Evolutionary conservation across 1,139 yeast genomes (phyloP).

Genomic region (Hanseniaspora gamundiae): DNA sequence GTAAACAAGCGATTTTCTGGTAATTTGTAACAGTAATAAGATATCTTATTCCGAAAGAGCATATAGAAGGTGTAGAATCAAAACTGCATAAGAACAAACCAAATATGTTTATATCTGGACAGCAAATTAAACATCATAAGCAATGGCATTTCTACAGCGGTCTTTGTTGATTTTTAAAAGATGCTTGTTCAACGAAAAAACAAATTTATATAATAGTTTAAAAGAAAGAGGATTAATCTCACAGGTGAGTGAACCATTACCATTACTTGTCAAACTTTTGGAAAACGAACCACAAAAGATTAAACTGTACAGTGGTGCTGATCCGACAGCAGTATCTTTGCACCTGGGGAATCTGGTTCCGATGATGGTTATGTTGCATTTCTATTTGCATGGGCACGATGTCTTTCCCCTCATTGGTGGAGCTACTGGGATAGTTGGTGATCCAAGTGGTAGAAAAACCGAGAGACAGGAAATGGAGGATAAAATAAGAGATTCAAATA

Average conservation of each 20-base stretch:
- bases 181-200: not conserved
- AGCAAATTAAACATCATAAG: too few species aligned
- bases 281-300: slow-evolving; percentile 9
- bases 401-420: slow-evolving; percentile 85
- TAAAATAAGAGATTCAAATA: slow-evolving; percentile 43
- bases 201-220: slow-evolving; percentile 9
- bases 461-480: slow-evolving; percentile 54
- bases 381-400: slow-evolving; percentile 71
- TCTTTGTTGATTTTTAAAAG: not conserved
- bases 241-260: slow-evolving; percentile 23
- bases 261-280: slow-evolving; percentile 13
- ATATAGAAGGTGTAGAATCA: too few species aligned
- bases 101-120: too few species aligned
- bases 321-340: slow-evolving; percentile 82
- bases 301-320: slow-evolving; percentile 80
- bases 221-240: slow-evolving; percentile 26
- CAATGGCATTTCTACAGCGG: too few species aligned
- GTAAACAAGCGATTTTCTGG: too few species aligned
- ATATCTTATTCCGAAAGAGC: too few species aligned
- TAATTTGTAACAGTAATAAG: too few species aligned
- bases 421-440: slow-evolving; percentile 97
- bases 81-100: too few species aligned
- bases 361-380: slow-evolving; percentile 71
- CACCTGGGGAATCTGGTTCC: slow-evolving; percentile 90
- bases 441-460: slow-evolving; percentile 82